A percentile compares a stretch with the other conserved stretches of the same genome.
Conservation (phyloP, 1,284 basidiomycete species). For the Sporisorium graminicola region DNA sequence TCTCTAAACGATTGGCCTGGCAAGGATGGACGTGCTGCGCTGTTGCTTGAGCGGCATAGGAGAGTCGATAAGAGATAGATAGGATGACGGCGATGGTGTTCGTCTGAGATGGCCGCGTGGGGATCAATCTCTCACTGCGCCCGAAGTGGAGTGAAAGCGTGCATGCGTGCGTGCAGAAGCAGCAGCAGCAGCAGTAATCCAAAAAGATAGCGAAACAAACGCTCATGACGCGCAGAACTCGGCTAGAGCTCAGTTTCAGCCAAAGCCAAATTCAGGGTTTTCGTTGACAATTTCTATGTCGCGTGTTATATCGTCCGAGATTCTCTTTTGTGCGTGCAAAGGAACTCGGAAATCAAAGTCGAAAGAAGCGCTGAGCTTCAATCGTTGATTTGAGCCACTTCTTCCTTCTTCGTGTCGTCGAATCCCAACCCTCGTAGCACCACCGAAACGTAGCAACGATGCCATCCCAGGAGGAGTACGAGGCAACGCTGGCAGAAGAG, state of each 20-base stretch:
- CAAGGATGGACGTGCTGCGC: no score
- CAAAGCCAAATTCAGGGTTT: neutral
- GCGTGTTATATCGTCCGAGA: slow-evolving; percentile 17
- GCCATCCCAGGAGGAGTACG: slow-evolving; percentile 69
- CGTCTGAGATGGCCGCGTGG: neutral
- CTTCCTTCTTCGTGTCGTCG: neutral
- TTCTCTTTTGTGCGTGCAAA: neutral
- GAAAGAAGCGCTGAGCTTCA: slow-evolving; percentile 3
- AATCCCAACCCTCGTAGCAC: neutral
- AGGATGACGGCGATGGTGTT: neutral
- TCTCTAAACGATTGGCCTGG: no score
- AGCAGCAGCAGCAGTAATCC: neutral
- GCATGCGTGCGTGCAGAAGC: slow-evolving; percentile 33
- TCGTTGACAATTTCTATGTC: slow-evolving; percentile 5
- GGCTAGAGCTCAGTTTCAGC: slow-evolving; percentile 2
- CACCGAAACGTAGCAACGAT: slow-evolving; percentile 16
- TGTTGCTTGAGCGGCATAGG: neutral
- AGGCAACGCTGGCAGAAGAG: slow-evolving; percentile 78
- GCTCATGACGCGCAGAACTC: neutral
- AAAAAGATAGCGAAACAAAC: slow-evolving; percentile 1
- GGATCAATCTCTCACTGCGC: neutral
- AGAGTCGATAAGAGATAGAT: neutral
- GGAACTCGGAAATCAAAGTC: slow-evolving; percentile 40
- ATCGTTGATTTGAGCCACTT: no score
- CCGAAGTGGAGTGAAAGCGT: slow-evolving; percentile 8